Evolutionary conservation across 2,329 filamentous ascomycete species (phyloP), one percentile per base, ranked within the genome.

Genomic region (Davidsoniella neocaledoniae): DNA sequence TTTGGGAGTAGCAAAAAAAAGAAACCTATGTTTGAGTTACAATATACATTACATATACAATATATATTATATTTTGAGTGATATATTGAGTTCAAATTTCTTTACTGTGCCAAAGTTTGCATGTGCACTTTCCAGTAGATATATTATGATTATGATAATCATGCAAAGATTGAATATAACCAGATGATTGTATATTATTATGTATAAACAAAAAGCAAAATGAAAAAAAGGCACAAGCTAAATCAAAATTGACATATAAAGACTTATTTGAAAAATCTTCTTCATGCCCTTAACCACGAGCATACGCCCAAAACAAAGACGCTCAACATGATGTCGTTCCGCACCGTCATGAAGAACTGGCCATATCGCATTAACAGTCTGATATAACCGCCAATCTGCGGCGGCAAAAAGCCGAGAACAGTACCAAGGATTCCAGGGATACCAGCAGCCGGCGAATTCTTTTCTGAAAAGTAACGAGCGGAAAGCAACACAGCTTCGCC

Each of bases 401-500:
- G 71, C 1, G 84, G 84, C 55, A 90, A 60, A 57, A 86, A 76
- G 4, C 76, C 72, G 4, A 73, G 68, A 39, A 81, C 65, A 21
- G 72, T 81, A 54, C 77, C 78, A 54, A 86, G 57, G 51, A 83
- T 71, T 2, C 51, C 51, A 3, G 16, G 38, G 8, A 53, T 37
- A 12, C 43, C 37, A n/a, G 74, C 43, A 61, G 38, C 67, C 62
- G 21, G 73, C 73, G 56, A 75, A 76, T 57, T 86, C 82, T 47
- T 43, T 14, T 53, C 46, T 3, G 86, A 59, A 56, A 86, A 77
- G 61, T 81, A 84, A 21, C 83, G 70, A 26, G 75, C 79, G 1
- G 77, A 81, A 55, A 90, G 76, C 55, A 90, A 67, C 48, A 85
- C 61, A 9, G 85, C 71, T 66, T 91, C 83, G 29, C 77, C 79